Evolutionary conservation across 495 filamentous ascomycete species (phyloP).

Genomic region (Aspergillus hancockii): DNA sequence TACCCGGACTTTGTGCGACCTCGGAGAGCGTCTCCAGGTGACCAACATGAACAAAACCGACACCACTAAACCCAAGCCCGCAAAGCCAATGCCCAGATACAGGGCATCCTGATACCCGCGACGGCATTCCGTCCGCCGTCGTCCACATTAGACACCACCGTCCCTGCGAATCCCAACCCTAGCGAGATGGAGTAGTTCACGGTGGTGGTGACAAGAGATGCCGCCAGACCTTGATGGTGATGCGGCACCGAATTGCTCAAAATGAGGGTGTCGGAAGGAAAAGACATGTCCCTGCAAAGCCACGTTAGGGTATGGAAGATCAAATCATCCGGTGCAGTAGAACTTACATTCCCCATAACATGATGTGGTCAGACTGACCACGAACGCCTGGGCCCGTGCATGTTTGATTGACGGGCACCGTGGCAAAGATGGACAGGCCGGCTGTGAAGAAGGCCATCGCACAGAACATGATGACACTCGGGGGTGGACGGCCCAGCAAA

Average conservation of each 20-base stretch:
- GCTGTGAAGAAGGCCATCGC: slow-evolving; percentile 50
- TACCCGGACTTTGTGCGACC: not conserved
- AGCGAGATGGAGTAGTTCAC: slow-evolving; percentile 64
- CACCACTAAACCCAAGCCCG: slow-evolving; percentile 13
- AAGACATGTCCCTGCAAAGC: slow-evolving; percentile 52
- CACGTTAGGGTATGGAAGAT: not conserved
- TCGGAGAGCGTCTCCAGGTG: slow-evolving; percentile 13
- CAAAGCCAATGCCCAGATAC: slow-evolving; percentile 56
- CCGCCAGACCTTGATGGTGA: slow-evolving; percentile 64
- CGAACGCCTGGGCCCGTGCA: slow-evolving; percentile 65
- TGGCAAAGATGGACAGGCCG: slow-evolving; percentile 47
- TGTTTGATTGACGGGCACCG: slow-evolving; percentile 47
- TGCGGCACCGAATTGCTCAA: slow-evolving; percentile 56
- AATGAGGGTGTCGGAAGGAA: slow-evolving; percentile 60
- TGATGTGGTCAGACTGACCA: slow-evolving; percentile 55
- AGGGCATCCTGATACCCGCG: slow-evolving; percentile 57
- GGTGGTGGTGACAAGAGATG: slow-evolving; percentile 57
- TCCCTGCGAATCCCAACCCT: slow-evolving; percentile 63
- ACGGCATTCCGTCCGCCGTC: slow-evolving; percentile 44
- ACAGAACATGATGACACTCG: slow-evolving; percentile 51
- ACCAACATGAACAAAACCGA: slow-evolving; percentile 20
- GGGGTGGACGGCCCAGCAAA: slow-evolving; percentile 39
- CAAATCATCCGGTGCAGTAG: not conserved
- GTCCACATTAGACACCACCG: slow-evolving; percentile 54
- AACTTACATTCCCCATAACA: slow-evolving; percentile 55